phyloP scores from a whole-genome alignment of 2,329 filamentous ascomycete genomes.

The Basipetospora chlamydospora region DNA sequence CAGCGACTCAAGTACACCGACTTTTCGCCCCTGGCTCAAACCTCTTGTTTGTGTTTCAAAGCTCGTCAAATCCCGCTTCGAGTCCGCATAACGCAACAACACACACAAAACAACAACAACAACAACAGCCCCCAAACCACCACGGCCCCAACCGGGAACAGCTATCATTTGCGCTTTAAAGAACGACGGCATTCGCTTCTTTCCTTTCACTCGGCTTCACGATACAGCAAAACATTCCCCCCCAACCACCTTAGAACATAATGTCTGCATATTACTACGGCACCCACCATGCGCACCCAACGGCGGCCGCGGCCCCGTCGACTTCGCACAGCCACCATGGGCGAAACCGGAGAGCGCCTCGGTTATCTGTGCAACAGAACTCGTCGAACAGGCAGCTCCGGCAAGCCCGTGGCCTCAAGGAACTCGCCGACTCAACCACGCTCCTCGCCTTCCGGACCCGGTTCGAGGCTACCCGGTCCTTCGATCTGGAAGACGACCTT shows the following conservation, averaged over 20 bases:
- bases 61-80: slow-evolving; percentile 3
- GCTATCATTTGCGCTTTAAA: slow-evolving; percentile 1
- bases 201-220: neutral
- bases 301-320: slow-evolving; percentile 22
- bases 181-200: slow-evolving; percentile 1
- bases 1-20: too few species aligned
- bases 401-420: slow-evolving; percentile 72
- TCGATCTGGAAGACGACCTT: slow-evolving; percentile 90
- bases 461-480: slow-evolving; percentile 84
- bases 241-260: too few species aligned
- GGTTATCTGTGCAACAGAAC: slow-evolving; percentile 68
- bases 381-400: slow-evolving; percentile 78
- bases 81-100: too few species aligned
- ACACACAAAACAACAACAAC: neutral
- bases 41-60: slow-evolving; percentile 7
- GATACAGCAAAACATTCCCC: neutral
- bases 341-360: slow-evolving; percentile 71
- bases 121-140: too few species aligned
- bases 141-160: too few species aligned
- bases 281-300: slow-evolving; percentile 38
- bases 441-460: slow-evolving; percentile 68
- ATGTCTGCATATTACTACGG: slow-evolving; percentile 54
- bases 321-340: slow-evolving; percentile 65
- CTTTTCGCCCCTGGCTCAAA: too few species aligned
- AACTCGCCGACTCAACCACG: slow-evolving; percentile 57